A percentile compares a stretch with the other conserved stretches of the same genome.
phyloP scores from a whole-genome alignment of 805 yeast species.

The Kodamaea lidongshanica region DNA sequence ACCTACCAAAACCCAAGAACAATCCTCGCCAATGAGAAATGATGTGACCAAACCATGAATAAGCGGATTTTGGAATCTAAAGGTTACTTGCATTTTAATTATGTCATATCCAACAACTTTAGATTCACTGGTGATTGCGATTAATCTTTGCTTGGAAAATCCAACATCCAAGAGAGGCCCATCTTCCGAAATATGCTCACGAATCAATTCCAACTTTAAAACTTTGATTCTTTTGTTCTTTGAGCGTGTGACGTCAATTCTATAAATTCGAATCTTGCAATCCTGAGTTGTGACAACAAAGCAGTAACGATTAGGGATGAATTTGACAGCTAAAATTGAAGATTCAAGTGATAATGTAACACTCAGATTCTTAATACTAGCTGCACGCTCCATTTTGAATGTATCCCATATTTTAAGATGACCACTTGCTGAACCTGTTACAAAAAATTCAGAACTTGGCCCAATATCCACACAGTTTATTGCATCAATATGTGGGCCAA shows the following conservation, averaged over 20 bases:
- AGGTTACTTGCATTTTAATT: constrained; percentile 42
- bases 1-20: constrained; percentile 67
- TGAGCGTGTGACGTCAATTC: constrained; percentile 29
- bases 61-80: constrained; percentile 46
- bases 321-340: constrained; percentile 43
- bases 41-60: constrained; percentile 62
- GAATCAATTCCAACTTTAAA: constrained; percentile 25
- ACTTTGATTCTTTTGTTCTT: constrained; percentile 29
- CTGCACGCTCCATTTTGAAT: constrained; percentile 54
- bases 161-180: constrained; percentile 42
- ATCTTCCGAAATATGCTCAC: constrained; percentile 34
- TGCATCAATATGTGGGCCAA: constrained; percentile 33
- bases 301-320: constrained; percentile 50
- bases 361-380: constrained; percentile 42
- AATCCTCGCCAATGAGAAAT: constrained; percentile 48
- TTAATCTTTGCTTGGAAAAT: constrained; percentile 39
- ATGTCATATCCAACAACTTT: constrained; percentile 52
- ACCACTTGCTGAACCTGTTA: constrained; percentile 78
- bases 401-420: constrained; percentile 74
- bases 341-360: constrained; percentile 44
- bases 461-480: constrained; percentile 55
- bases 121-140: constrained; percentile 49
- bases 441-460: constrained; percentile 57
- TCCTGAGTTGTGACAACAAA: constrained; percentile 50
- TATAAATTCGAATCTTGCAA: constrained; percentile 38